A percentile compares a stretch with the other conserved stretches of the same genome.
phyloP scores from a whole-genome alignment of 2,329 filamentous ascomycete genomes.

The Colletotrichum destructivum region DNA sequence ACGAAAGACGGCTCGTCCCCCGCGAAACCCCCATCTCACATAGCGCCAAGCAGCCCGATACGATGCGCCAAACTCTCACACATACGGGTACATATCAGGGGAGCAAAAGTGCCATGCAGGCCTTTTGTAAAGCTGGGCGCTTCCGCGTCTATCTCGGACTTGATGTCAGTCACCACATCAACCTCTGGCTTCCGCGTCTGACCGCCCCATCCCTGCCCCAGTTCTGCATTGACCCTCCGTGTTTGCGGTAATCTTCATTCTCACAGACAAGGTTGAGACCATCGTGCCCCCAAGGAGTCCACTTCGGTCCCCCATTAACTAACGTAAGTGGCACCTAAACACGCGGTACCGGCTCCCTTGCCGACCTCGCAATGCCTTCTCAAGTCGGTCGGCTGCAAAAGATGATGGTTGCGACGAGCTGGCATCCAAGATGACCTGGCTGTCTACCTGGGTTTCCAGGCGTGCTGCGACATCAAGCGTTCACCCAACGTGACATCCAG shows the following conservation, averaged over 20 bases:
- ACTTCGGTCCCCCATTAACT: neutral
- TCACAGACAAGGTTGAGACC: neutral
- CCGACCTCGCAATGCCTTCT: neutral
- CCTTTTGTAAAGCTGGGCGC: constrained; percentile 27
- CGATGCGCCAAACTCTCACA: neutral
- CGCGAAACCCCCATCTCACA: neutral
- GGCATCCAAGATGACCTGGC: neutral
- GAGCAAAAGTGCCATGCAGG: constrained; percentile 19
- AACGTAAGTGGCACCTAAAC: neutral
- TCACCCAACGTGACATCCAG: neutral
- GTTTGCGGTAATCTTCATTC: neutral
- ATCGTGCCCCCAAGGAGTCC: neutral
- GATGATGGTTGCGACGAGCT: neutral
- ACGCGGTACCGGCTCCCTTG: neutral
- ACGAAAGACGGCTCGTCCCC: neutral
- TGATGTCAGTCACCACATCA: neutral
- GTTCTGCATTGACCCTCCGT: neutral
- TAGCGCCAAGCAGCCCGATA: neutral
- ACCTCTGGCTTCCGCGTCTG: neutral
- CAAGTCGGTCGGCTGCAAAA: neutral
- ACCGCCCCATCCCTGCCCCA: neutral
- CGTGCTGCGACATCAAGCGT: neutral
- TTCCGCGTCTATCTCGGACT: neutral
- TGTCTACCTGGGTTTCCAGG: neutral
- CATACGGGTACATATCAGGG: neutral